These are phyloP conservation scores for Calamus simplicifolius DNA, from an alignment of 176 grass and related monocot genomes.

Conservation along the genomic window DNA sequence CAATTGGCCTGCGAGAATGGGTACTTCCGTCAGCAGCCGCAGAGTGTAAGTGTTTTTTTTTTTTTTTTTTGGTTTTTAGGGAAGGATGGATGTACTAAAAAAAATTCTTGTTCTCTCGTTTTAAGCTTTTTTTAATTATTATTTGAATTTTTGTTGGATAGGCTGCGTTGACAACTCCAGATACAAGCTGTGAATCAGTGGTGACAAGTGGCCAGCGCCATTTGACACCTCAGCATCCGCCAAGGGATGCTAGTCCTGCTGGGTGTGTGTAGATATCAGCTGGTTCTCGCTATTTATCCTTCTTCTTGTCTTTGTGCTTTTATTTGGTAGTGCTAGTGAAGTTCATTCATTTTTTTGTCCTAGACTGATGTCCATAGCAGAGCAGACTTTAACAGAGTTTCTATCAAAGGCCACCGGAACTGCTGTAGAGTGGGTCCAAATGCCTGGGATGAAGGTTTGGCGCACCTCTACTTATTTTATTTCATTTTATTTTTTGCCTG, in stretches of 20 bases:
- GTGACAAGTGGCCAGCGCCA: conserved; percentile 60
- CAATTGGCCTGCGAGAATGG: conserved; percentile 62
- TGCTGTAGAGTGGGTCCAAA: no score
- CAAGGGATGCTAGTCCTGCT: conserved; percentile 45
- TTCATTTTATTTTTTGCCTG: background rate
- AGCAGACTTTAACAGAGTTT: background rate
- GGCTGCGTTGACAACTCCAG: conserved; percentile 44
- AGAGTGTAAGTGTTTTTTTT: conserved; percentile 22
- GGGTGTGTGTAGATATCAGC: conserved; percentile 26
- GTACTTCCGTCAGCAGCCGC: conserved; percentile 55
- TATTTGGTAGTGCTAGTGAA: background rate
- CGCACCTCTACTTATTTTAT: background rate
- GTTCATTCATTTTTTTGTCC: background rate
- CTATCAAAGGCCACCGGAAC: no score
- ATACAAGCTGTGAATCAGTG: conserved; percentile 77
- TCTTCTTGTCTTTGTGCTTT: background rate
- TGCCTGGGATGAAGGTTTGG: background rate
- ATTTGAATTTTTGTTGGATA: conserved; percentile 7
- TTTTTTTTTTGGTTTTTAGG: no score
- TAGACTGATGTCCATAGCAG: background rate
- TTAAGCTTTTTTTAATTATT: background rate
- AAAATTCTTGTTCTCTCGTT: background rate
- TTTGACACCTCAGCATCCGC: conserved; percentile 24
- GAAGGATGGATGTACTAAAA: background rate
- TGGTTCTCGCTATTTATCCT: background rate